phyloP scores from a whole-genome alignment of 106 monocot species.

The Vanilla planifolia region DNA sequence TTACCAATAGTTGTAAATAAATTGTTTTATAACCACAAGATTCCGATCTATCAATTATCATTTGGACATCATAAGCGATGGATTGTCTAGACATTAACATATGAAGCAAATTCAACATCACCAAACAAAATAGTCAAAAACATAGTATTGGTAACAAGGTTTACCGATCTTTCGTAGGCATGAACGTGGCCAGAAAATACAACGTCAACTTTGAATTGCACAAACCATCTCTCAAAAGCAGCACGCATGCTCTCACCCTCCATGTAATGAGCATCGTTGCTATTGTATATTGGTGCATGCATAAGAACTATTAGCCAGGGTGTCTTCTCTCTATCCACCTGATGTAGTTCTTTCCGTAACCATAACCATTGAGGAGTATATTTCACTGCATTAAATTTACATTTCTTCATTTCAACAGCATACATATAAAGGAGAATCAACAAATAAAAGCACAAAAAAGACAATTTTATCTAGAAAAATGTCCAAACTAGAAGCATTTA shows the following conservation, averaged over 20 bases:
- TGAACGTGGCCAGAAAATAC: slow-evolving; percentile 97
- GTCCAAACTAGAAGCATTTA: neutral
- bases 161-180: slow-evolving; percentile 99
- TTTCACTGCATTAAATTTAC: slow-evolving; percentile 43
- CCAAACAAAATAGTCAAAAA: neutral
- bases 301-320: slow-evolving; percentile 98
- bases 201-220: slow-evolving; percentile 73
- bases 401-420: slow-evolving; percentile 9
- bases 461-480: neutral
- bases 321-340: slow-evolving; percentile 83
- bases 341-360: slow-evolving; percentile 56
- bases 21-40: neutral
- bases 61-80: neutral
- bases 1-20: no score
- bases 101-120: neutral
- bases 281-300: slow-evolving; percentile 91
- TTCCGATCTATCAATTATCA: neutral
- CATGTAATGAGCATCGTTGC: slow-evolving; percentile 92
- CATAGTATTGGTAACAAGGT: neutral
- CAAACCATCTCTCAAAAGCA: slow-evolving; percentile 86
- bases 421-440: neutral
- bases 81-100: neutral
- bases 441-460: neutral
- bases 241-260: slow-evolving; percentile 94
- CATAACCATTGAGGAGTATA: slow-evolving; percentile 95